Conservation (phyloP, 495 filamentous ascomycete species). For the Staphylotrichum tortipilum region DNA sequence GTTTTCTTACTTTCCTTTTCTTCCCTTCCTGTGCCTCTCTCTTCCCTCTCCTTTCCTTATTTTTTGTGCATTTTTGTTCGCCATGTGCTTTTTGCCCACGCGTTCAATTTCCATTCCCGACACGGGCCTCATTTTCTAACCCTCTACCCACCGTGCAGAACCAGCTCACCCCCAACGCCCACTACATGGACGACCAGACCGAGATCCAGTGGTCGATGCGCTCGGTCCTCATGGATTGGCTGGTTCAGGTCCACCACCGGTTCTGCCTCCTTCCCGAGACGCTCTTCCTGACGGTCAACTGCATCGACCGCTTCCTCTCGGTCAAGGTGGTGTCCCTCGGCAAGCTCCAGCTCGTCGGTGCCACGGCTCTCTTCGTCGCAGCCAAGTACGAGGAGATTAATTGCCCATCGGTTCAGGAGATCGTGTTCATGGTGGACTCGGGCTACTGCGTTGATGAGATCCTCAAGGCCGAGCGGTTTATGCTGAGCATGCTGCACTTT, state of each 20-base stretch:
- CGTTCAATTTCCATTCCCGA: neutral
- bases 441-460: conserved; percentile 87
- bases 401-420: conserved; percentile 86
- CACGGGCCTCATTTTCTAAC: no score
- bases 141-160: conserved; percentile 45
- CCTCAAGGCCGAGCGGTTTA: conserved; percentile 94
- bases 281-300: conserved; percentile 86
- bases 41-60: no score
- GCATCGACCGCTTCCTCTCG: conserved; percentile 93
- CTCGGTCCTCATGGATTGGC: conserved; percentile 94
- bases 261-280: conserved; percentile 91
- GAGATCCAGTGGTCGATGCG: conserved; percentile 99
- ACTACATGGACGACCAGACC: conserved; percentile 96
- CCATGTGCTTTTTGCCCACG: no score
- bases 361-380: conserved; percentile 90
- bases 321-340: conserved; percentile 88
- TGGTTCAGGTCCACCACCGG: conserved; percentile 88
- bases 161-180: conserved; percentile 70
- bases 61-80: no score
- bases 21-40: no score
- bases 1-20: no score
- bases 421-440: conserved; percentile 96
- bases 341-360: conserved; percentile 93
- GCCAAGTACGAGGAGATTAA: conserved; percentile 99
- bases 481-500: conserved; percentile 91